Evolutionary conservation across 306 rosid genomes (phyloP).

Genomic region (Lablab purpureus): DNA sequence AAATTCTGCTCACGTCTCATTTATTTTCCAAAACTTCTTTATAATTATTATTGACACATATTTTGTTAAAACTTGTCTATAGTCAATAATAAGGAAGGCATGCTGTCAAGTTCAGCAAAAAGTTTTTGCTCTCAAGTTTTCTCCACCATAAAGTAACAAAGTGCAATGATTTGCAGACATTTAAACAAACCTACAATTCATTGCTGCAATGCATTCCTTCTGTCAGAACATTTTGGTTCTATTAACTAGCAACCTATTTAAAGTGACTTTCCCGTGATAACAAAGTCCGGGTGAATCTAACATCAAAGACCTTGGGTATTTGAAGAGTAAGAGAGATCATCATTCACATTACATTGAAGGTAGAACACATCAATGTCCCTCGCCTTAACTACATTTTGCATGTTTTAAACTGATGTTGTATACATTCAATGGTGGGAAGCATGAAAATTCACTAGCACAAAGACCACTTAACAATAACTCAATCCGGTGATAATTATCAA

Average conservation of each 20-base stretch:
- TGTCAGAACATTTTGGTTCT: slow-evolving; percentile 13
- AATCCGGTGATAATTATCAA: slow-evolving; percentile 12
- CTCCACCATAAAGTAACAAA: neutral
- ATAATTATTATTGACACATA: neutral
- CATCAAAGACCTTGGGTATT: neutral
- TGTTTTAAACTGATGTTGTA: slow-evolving; percentile 11
- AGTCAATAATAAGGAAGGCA: neutral
- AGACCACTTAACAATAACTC: slow-evolving; percentile 18
- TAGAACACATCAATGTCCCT: neutral
- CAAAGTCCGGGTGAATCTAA: slow-evolving; percentile 32
- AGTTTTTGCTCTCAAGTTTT: neutral
- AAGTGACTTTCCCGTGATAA: slow-evolving; percentile 19
- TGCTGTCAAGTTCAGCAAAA: neutral
- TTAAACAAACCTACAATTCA: slow-evolving; percentile 1
- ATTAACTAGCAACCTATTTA: slow-evolving; percentile 26
- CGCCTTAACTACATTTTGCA: slow-evolving; percentile 1
- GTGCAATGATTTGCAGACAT: too few species aligned
- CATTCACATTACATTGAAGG: neutral
- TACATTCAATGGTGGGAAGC: neutral
- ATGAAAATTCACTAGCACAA: slow-evolving; percentile 5
- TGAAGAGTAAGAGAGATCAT: neutral
- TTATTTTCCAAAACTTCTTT: neutral
- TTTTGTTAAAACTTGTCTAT: slow-evolving; percentile 15
- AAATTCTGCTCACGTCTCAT: slow-evolving; percentile 16
- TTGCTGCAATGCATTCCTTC: slow-evolving; percentile 19